Percentiles rank a stretch among this genome's conserved stretches.
Evolutionary conservation across 1,139 yeast genomes (phyloP).

Genomic region (Taiozyma onychis): DNA sequence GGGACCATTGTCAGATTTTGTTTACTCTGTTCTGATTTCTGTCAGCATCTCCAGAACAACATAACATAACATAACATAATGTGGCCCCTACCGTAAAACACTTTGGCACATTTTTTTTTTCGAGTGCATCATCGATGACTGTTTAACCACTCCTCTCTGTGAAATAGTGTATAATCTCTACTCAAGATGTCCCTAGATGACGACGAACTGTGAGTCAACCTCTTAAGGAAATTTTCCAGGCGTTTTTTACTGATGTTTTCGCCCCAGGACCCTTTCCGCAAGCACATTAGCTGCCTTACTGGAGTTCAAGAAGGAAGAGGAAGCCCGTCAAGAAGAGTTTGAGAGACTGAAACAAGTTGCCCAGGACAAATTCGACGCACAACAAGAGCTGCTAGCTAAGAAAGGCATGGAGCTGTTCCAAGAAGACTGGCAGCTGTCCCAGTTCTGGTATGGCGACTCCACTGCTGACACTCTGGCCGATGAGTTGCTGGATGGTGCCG

Average conservation of each 20-base stretch:
- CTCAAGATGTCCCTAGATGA: slow-evolving; percentile 8
- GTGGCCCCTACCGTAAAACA: neutral
- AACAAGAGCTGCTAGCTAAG: slow-evolving; percentile 27
- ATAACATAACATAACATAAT: too few species aligned
- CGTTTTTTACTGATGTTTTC: neutral
- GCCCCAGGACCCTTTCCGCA: slow-evolving; percentile 35
- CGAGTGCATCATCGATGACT: neutral
- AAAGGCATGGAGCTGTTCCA: slow-evolving; percentile 61
- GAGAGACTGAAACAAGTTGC: slow-evolving; percentile 51
- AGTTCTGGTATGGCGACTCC: slow-evolving; percentile 77
- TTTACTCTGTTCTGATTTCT: neutral
- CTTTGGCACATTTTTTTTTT: neutral
- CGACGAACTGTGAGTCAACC: slow-evolving; percentile 4
- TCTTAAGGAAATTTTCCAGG: neutral
- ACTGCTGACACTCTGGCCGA: slow-evolving; percentile 66
- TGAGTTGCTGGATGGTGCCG: slow-evolving; percentile 73
- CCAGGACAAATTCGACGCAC: slow-evolving; percentile 36
- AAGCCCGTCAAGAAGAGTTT: slow-evolving; percentile 53
- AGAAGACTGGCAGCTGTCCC: slow-evolving; percentile 93
- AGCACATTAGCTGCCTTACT: slow-evolving; percentile 73
- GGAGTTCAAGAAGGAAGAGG: slow-evolving; percentile 67
- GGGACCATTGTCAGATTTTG: neutral
- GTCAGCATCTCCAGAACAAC: slow-evolving; percentile 2
- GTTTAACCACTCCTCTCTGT: neutral
- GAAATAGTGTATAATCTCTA: neutral